phyloP scores from a whole-genome alignment of 2,329 filamentous ascomycete genomes.

The Fusarium brevicatenulatum region DNA sequence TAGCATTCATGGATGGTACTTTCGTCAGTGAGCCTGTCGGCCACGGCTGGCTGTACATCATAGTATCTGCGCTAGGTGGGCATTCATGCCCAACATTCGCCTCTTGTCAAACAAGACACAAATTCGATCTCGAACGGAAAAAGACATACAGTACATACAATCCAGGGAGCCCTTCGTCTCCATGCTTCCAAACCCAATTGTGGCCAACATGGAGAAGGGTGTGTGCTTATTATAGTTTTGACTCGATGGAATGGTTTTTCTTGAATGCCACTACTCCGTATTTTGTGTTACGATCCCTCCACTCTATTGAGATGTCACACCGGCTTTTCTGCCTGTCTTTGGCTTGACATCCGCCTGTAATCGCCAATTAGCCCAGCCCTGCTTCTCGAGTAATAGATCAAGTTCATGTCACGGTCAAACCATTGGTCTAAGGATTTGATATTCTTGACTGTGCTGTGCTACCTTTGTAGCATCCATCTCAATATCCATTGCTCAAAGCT shows the following conservation, averaged over 20 bases:
- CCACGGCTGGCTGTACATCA: constrained; percentile 3
- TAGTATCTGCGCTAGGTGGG: constrained; percentile 6
- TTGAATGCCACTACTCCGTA: background rate
- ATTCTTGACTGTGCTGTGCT: constrained; percentile 1
- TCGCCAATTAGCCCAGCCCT: background rate
- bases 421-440: background rate
- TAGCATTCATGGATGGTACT: constrained; percentile 20
- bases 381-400: background rate
- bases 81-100: constrained; percentile 40
- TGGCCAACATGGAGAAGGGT: background rate
- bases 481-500: constrained; percentile 2
- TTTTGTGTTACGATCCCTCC: background rate
- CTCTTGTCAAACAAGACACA: constrained; percentile 16
- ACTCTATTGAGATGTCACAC: background rate
- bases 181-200: background rate
- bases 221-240: background rate
- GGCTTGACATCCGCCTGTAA: background rate
- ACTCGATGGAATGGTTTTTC: background rate
- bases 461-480: constrained; percentile 28
- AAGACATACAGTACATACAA: background rate
- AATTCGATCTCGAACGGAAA: constrained; percentile 12
- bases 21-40: constrained; percentile 27
- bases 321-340: background rate
- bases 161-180: background rate
- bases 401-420: background rate